phyloP scores from a whole-genome alignment of 2,329 filamentous ascomycete genomes.

The Cordyceps javanica region DNA sequence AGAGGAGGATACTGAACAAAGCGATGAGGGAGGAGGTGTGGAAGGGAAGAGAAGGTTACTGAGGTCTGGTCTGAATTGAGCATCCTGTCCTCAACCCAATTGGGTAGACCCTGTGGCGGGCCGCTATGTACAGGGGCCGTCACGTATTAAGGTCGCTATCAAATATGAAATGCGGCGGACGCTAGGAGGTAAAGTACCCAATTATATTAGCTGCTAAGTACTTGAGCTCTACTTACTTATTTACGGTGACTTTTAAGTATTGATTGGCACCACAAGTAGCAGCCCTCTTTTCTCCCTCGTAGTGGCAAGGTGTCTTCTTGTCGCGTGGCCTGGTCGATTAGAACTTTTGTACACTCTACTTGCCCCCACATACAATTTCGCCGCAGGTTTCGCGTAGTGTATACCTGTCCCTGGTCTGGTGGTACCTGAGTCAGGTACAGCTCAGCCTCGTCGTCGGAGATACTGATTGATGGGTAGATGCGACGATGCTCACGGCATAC shows the following conservation, averaged over 20 bases:
- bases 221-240: too few relatives aligned
- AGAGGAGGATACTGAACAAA: not conserved
- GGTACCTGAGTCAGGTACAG: not conserved
- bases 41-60: not conserved
- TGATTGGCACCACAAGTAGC: not conserved
- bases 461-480: too few relatives aligned
- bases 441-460: not conserved
- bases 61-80: not conserved
- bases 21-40: constrained; percentile 5
- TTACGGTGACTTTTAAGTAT: too few relatives aligned
- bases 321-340: not conserved
- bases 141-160: too few relatives aligned
- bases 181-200: too few relatives aligned
- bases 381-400: not conserved
- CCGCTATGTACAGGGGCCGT: not conserved
- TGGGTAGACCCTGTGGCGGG: not conserved
- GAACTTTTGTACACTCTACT: not conserved
- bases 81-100: not conserved
- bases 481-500: too few relatives aligned
- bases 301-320: constrained; percentile 8
- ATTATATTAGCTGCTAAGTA: too few relatives aligned
- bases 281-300: not conserved
- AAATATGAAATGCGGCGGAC: too few relatives aligned
- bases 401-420: not conserved
- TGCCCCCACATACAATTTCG: not conserved